These are phyloP conservation scores for Gracilaria gracilis DNA, from an alignment of 23 red algal genomes.

Conservation along the genomic window DNA sequence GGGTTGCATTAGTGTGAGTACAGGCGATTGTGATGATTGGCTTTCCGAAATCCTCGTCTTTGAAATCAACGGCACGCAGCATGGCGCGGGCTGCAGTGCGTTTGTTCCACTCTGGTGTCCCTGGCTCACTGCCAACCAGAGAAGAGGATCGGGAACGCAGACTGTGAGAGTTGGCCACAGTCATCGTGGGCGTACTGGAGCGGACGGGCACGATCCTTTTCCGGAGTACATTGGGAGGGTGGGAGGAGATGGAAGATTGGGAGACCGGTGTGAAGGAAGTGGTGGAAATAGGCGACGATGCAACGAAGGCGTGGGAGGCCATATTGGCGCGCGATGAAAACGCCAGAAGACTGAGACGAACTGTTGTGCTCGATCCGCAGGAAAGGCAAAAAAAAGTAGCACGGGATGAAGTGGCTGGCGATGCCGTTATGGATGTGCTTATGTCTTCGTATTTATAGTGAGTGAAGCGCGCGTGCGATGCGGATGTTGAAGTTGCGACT, in stretches of 20 bases:
- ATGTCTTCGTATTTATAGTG: no score
- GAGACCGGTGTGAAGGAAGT: neutral
- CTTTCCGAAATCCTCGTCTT: conserved; percentile 95
- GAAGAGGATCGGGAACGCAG: conserved; percentile 73
- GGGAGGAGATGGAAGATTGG: neutral
- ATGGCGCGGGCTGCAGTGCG: conserved; percentile 97
- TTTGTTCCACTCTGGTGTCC: conserved; percentile 89
- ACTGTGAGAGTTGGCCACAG: conserved; percentile 4
- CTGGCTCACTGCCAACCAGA: conserved; percentile 82
- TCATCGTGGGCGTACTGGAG: neutral
- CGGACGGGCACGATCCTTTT: neutral
- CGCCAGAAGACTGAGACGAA: neutral
- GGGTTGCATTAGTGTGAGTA: conserved; percentile 95
- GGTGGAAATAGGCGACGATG: conserved; percentile 10
- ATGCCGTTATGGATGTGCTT: no score
- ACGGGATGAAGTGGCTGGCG: no score
- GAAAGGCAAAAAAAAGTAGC: neutral
- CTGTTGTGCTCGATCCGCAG: neutral
- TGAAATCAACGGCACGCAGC: conserved; percentile 98
- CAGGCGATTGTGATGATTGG: conserved; percentile 95
- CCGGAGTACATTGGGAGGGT: neutral
- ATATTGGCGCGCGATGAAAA: neutral
- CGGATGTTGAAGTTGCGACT: no score
- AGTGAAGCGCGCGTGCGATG: no score
- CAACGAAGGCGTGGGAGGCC: conserved; percentile 28